Conservation (phyloP, 129 eudicot genomes). For the Apium graveolens region DNA sequence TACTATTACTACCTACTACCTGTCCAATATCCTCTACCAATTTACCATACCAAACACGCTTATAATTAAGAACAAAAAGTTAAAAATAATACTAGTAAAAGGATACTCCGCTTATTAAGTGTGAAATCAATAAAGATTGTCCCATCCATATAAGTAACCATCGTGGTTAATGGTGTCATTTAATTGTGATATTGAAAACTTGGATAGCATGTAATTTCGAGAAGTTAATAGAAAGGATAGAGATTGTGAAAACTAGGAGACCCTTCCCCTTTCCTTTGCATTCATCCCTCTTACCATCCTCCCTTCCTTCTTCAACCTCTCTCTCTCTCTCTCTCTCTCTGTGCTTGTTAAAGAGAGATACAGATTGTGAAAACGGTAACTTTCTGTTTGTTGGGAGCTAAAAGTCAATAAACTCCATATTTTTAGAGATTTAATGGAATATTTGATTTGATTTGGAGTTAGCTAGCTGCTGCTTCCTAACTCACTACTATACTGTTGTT, state of each 20-base stretch:
- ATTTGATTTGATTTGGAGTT: not conserved
- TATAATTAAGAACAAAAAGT: not conserved
- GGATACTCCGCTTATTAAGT: not conserved
- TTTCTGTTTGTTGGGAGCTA: not conserved
- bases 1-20: not conserved
- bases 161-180: not conserved
- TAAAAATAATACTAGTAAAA: not conserved
- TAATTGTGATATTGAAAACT: not conserved
- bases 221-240: not conserved
- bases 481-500: not conserved
- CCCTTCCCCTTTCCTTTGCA: not conserved
- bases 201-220: constrained; percentile 7
- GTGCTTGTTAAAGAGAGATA: too few species aligned
- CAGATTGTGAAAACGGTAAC: too few species aligned
- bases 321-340: too few species aligned
- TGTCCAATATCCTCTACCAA: not conserved
- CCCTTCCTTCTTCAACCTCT: not conserved
- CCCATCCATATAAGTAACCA: not conserved
- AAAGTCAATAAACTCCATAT: not conserved
- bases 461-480: not conserved
- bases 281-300: not conserved
- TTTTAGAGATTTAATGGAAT: not conserved
- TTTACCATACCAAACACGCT: not conserved
- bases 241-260: not conserved
- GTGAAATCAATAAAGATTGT: not conserved